Evolutionary conservation across 2,329 filamentous ascomycete species (phyloP).

Genomic region (Mycosphaerella sp.): DNA sequence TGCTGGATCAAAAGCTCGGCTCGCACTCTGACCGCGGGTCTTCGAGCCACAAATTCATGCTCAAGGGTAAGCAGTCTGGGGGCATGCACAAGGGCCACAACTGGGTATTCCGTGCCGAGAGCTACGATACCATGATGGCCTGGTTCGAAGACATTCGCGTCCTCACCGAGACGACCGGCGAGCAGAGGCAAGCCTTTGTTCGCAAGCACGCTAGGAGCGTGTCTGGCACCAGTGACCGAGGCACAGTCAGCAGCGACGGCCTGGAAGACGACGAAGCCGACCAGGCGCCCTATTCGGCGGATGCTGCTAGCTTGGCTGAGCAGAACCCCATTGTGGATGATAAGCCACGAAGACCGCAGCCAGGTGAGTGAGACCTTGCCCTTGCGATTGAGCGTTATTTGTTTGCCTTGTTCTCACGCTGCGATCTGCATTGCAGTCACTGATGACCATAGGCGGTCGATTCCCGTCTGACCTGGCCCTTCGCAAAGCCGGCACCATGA

Average conservation of each 20-base stretch:
- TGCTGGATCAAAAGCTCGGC: slow-evolving; percentile 91
- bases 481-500: slow-evolving; percentile 51
- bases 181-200: slow-evolving; percentile 83
- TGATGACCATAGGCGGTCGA: slow-evolving; percentile 48
- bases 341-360: slow-evolving; percentile 63
- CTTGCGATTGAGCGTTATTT: slow-evolving; percentile 24
- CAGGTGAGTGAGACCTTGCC: slow-evolving; percentile 57
- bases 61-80: slow-evolving; percentile 92
- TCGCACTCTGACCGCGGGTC: slow-evolving; percentile 78
- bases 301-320: slow-evolving; percentile 40
- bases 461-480: slow-evolving; percentile 93
- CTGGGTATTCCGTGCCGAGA: slow-evolving; percentile 62
- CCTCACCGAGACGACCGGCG: slow-evolving; percentile 79
- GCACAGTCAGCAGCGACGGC: slow-evolving; percentile 64
- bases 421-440: slow-evolving; percentile 13
- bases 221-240: slow-evolving; percentile 56
- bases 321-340: slow-evolving; percentile 35
- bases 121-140: slow-evolving; percentile 89
- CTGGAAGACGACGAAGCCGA: slow-evolving; percentile 64
- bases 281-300: slow-evolving; percentile 57
- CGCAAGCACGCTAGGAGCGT: slow-evolving; percentile 71
- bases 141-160: slow-evolving; percentile 93
- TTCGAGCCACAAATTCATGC: slow-evolving; percentile 92
- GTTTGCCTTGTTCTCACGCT: slow-evolving; percentile 12
- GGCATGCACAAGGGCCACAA: slow-evolving; percentile 75